Base-by-base conservation (phyloP, 768 basidiomycete genomes). In the Infundibulicybe gibba region DNA sequence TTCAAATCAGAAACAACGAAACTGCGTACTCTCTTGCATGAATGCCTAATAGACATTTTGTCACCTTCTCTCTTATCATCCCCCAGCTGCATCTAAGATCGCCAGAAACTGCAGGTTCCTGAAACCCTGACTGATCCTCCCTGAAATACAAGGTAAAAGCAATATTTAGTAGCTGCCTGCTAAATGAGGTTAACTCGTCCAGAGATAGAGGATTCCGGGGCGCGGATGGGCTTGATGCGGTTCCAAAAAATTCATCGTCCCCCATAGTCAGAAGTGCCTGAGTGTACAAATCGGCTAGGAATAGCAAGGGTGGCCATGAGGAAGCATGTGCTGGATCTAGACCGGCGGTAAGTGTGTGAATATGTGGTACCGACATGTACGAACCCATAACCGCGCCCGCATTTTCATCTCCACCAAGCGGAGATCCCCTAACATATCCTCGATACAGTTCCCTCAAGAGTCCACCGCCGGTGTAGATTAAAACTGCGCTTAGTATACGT, bases 221-320 rank as follows among this genome's bases (percentile, higher is more conserved):
- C 4, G 67, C 57, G 13, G 57, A 43, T 3, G 65, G 45, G 10
- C 55, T 44, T 14, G 59, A 52, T 11, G 57, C 58, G 17, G 62
- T 55, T 0, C 82, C 79, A 61, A 97, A 97, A 69, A 98, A 98
- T 61, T 98, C 97, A 65, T 97, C 95, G 56, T 99, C 97, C 1
- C 90, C 90, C 77, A 98, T 90, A 0, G 93, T 93, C 30, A 92
- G 72, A 30, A 98, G 76, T 1, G 84, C 79, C 49, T 94, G 88
- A 2, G 82, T 76, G 63, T 97, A 95, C 10, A 97, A 63, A 43
- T 94, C 86, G 1, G 80, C 75, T 6, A 94, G 77, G 46, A 97
- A 76, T 6, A 97, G 68, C 1, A 98, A 64, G 2, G 87, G 72
- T 0, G 84, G 75, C 81, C 89, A 93, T 9, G 70, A 62, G 0